Base-by-base conservation (phyloP, 2,329 filamentous ascomycete species). In the Talaromyces rugulosus region DNA sequence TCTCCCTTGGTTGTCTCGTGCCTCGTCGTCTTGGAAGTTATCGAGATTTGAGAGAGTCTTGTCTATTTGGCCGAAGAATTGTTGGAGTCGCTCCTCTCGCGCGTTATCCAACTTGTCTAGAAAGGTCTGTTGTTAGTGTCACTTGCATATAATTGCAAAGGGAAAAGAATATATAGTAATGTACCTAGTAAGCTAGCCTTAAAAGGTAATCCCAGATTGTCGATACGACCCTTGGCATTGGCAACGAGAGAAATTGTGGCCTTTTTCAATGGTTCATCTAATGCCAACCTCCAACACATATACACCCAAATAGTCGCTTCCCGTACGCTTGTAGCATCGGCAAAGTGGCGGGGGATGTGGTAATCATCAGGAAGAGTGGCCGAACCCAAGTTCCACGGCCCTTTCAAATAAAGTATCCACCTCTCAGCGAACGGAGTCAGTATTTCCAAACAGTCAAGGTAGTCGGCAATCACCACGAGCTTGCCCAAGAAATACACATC, bases 381-480 rank as follows among this genome's bases (percentile, higher is more conserved):
- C 3, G 6, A 2, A 4, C 27, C 4, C 61, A 59, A 31, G 9
- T 40, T 40, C 14, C 16, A 40, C 42, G 8, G 1, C 30, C 44
- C 36, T 60, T 31, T 5, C 14, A 40, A n/a, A 40, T 5, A 5
- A n/a, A 1, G 1, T 5, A 40, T 5, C 36, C 36, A 40, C n/a
- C 1, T 40, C n/a, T 40, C 16, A 40, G 36, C 5, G 5, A 40
- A 40, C 36, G 16, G 36, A 14, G 16, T 40, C 31, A 68, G 70
- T 5, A 61, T 69, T 4, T 72, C 60, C 56, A 81, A 71, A 81
- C 79, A 78, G 57, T 73, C 70, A 64, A 79, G 80, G 31, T 75
- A 76, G 61, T 81, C 77, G 5, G 79, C 74, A 16, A 83, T 69
- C 2, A 77, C 70, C 4, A 78, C 78, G 5, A 83, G 69, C 60